Conservation (phyloP, 192 early-diverging fungal species). For the Coemansia sp. region DNA sequence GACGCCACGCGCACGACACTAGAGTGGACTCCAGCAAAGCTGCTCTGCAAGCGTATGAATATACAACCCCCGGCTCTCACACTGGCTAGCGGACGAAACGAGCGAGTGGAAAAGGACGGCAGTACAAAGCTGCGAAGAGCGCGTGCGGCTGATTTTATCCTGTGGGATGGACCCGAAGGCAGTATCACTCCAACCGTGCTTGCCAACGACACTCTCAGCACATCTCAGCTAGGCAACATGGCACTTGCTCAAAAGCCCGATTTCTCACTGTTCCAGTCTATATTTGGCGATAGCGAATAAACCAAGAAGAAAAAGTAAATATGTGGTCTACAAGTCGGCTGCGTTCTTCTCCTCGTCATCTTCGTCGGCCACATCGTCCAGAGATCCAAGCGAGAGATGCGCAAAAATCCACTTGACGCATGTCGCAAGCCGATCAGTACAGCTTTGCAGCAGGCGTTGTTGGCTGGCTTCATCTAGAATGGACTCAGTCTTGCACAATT, state of each 20-base stretch:
- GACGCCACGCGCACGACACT: slow-evolving; percentile 5
- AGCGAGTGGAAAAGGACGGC: background rate
- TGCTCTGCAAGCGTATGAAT: slow-evolving; percentile 40
- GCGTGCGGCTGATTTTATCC: slow-evolving; percentile 32
- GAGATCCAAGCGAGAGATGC: background rate
- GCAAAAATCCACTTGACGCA: background rate
- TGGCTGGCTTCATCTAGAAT: background rate
- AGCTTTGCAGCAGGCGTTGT: background rate
- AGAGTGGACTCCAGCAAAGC: slow-evolving; percentile 25
- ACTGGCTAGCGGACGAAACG: background rate
- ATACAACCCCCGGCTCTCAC: slow-evolving; percentile 16
- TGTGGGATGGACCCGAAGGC: background rate
- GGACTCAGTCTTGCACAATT: slow-evolving; percentile 1
- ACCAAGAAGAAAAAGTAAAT: background rate
- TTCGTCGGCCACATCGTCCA: background rate
- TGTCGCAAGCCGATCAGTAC: background rate
- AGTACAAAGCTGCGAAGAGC: slow-evolving; percentile 2
- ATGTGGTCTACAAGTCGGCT: background rate
- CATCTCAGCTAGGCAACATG: background rate
- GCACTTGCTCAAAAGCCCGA: slow-evolving; percentile 7
- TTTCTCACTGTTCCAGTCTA: slow-evolving; percentile 23
- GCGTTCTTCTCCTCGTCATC: slow-evolving; percentile 1
- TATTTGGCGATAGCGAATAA: slow-evolving; percentile 23
- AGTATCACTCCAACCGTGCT: background rate
- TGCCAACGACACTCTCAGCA: slow-evolving; percentile 2